Percentiles rank a stretch among this genome's conserved stretches.
phyloP scores from a whole-genome alignment of 2,329 filamentous ascomycete species.

The Fusarium redolens region DNA sequence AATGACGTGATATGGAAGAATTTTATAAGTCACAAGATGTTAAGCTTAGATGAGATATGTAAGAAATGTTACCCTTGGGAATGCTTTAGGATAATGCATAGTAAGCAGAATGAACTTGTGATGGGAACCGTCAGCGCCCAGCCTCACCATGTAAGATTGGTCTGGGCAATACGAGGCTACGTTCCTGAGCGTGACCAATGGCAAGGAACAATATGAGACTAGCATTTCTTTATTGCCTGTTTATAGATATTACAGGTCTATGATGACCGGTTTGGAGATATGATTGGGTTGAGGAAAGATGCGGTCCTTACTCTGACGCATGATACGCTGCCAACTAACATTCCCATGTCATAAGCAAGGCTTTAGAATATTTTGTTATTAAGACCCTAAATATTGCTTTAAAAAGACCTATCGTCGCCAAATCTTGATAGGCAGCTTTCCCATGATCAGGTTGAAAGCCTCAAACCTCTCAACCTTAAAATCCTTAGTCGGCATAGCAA shows the following conservation, averaged over 20 bases:
- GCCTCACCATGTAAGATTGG: not conserved
- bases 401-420: not conserved
- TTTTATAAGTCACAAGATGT: not conserved
- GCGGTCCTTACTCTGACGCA: too few relatives aligned
- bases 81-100: accelerated
- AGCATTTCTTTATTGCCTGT: not conserved
- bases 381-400: not conserved
- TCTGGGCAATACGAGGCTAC: not conserved
- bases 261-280: too few relatives aligned
- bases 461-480: not conserved
- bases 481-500: constrained; percentile 38
- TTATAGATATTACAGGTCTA: too few relatives aligned
- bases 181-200: not conserved
- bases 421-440: not conserved
- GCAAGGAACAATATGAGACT: not conserved
- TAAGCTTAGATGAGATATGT: constrained; percentile 13
- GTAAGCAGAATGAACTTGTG: constrained; percentile 1
- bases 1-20: not conserved
- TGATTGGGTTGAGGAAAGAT: too few relatives aligned
- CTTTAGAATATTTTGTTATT: too few relatives aligned
- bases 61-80: not conserved
- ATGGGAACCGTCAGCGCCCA: not conserved
- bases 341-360: too few relatives aligned
- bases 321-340: too few relatives aligned
- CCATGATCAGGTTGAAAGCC: constrained; percentile 8